phyloP scores from a whole-genome alignment of 225 moss, liverwort and hornwort genomes.

The Marchantia paleacea region DNA sequence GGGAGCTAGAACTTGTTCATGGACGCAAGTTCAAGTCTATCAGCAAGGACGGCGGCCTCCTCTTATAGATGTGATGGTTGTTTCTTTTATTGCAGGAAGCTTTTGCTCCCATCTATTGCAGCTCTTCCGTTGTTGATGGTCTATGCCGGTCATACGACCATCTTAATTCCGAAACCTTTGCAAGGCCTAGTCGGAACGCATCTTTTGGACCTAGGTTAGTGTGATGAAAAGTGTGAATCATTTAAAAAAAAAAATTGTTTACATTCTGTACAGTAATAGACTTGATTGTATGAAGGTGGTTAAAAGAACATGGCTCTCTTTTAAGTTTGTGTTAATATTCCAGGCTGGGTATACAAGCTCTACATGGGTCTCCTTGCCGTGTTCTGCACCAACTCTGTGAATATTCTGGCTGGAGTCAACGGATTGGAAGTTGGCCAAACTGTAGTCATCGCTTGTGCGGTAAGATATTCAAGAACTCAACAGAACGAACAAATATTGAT shows the following conservation, averaged over 20 bases:
- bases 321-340: neutral
- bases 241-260: neutral
- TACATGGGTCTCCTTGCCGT: constrained; percentile 94
- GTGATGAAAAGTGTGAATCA: neutral
- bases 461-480: constrained; percentile 23
- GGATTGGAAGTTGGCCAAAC: constrained; percentile 96
- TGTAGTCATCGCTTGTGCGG: constrained; percentile 87
- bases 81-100: constrained; percentile 53
- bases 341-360: constrained; percentile 77
- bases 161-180: constrained; percentile 85
- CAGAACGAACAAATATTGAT: neutral
- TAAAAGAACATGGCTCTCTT: neutral
- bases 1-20: neutral
- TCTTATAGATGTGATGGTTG: constrained; percentile 14
- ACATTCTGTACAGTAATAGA: neutral
- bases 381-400: constrained; percentile 96
- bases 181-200: constrained; percentile 58
- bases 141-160: constrained; percentile 73
- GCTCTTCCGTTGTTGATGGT: constrained; percentile 90
- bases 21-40: neutral
- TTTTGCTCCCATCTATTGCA: constrained; percentile 86
- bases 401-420: constrained; percentile 97
- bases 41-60: neutral
- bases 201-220: constrained; percentile 72
- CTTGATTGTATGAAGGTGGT: neutral